Base-by-base conservation (phyloP, 2,329 filamentous ascomycete genomes). In the Ophiostoma sp. region DNA sequence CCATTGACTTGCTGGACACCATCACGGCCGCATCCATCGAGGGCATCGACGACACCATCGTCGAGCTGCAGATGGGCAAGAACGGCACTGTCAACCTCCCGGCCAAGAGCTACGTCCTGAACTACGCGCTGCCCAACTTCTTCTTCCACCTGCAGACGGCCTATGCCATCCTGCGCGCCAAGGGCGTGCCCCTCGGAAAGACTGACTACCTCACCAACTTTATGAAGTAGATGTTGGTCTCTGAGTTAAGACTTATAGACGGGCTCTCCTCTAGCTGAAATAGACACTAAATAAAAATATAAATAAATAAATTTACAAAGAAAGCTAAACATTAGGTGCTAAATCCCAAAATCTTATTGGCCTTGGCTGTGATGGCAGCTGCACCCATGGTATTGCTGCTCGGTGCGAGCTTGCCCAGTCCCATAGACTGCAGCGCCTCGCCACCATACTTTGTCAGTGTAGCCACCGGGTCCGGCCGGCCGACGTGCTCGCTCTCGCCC, bases 131-230 rank as follows among this genome's bases (percentile, higher is more conserved):
- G 54, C 86, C 87, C 15, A 89, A 89, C 75, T 82, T 88, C 74
- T 87, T 81, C 77, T 90, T 90, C 76, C 88, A 90, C 74, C 72
- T 85, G 4, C 81, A 79, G 33, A 86, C 82, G 6, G 83, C 84
- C 7, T 89, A 90, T 76, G 79, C 76, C 1, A 84, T 90, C 67
- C 75, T 89, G 74, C 79, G 87, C 67, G 80, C 79, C 66, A 81
- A 84, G 76, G 87, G 87, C 0, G 84, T 89, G 17, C 81, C 81
- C 0, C 31, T 90, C 39, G 87, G 87, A 13, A 89, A 89, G 81
- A 52, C 73, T 27, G 85, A 89, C 74, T 89, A 81, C 75, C 73
- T 87, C 66, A 68, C n/a, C 15, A 4, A 68, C 39, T 77, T 75
- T 68, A 41, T 74, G 72, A 57, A 35, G n/a, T 69, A 67, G 35